Evolutionary conservation across 163 green algal species (phyloP).

Genomic region (Scenedesmus sp.): DNA sequence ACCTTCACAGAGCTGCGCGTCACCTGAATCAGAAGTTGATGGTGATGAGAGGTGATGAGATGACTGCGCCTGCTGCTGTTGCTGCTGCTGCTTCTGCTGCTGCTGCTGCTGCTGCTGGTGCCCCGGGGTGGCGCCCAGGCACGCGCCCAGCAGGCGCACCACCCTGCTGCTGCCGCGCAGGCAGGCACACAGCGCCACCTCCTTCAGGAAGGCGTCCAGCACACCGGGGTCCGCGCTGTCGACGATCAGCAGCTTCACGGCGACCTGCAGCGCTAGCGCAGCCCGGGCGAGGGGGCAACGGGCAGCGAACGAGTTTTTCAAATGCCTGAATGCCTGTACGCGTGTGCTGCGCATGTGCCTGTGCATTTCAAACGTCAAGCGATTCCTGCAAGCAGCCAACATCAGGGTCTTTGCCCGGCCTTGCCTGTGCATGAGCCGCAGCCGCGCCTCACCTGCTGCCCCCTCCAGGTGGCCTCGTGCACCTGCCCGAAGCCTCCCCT

Average conservation of each 20-base stretch:
- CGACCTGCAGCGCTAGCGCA: conserved; percentile 21
- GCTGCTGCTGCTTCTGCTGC: not conserved
- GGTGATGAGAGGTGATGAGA: too few species aligned
- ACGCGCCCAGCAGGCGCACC: conserved; percentile 75
- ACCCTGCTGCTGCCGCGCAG: conserved; percentile 44
- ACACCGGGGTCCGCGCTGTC: conserved; percentile 50
- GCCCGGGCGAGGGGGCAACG: too few species aligned
- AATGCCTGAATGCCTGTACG: too few species aligned
- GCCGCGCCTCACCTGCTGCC: conserved; percentile 33
- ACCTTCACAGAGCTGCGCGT: too few species aligned
- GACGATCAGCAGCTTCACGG: conserved; percentile 49
- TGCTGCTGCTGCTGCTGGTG: not conserved
- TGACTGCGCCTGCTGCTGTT: too few species aligned
- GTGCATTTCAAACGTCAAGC: too few species aligned
- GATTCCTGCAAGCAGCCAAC: too few species aligned
- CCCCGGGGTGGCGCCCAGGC: conserved; percentile 57
- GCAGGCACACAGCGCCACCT: conserved; percentile 65
- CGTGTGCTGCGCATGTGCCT: too few species aligned
- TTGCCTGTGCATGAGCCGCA: too few species aligned
- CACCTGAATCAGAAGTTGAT: too few species aligned
- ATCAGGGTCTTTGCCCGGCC: too few species aligned
- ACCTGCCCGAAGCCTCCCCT: conserved; percentile 82
- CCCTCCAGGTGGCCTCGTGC: conserved; percentile 74
- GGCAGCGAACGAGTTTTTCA: too few species aligned
- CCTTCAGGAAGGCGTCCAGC: conserved; percentile 67